Conservation (phyloP, 2,329 filamentous ascomycete genomes). For the Scedosporium minutisporum region DNA sequence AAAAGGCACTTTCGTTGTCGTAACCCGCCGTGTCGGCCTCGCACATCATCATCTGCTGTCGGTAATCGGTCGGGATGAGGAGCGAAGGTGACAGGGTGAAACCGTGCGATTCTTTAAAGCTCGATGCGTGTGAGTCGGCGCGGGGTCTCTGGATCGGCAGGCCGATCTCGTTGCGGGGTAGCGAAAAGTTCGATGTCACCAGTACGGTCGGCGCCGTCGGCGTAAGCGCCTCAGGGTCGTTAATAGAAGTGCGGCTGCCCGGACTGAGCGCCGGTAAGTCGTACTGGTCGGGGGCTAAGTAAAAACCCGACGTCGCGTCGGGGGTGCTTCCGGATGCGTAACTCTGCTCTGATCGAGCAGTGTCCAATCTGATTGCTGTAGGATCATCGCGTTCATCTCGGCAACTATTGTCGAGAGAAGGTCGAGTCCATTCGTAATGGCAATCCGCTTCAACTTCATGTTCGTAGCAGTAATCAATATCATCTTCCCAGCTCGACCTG, state of each 20-base stretch:
- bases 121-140: constrained; percentile 38
- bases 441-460: constrained; percentile 58
- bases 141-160: constrained; percentile 9
- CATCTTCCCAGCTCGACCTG: constrained; percentile 54
- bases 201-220: constrained; percentile 26
- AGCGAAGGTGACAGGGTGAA: constrained; percentile 52
- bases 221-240: constrained; percentile 32
- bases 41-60: constrained; percentile 38
- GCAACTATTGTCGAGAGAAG: constrained; percentile 35
- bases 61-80: constrained; percentile 51
- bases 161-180: constrained; percentile 31
- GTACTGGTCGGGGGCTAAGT: constrained; percentile 2
- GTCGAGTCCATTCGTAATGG: constrained; percentile 55
- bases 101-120: constrained; percentile 49
- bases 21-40: constrained; percentile 14
- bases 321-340: background rate
- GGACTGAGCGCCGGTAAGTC: constrained; percentile 18
- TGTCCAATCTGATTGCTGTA: constrained; percentile 8
- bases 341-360: background rate
- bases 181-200: constrained; percentile 41
- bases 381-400: constrained; percentile 11
- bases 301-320: constrained; percentile 2
- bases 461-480: constrained; percentile 63
- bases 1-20: constrained; percentile 10
- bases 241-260: constrained; percentile 13